A percentile compares a stretch with the other conserved stretches of the same genome.
These are phyloP conservation scores for Articulospora tetracladia DNA, from an alignment of 495 filamentous ascomycete genomes.

Conservation along the genomic window DNA sequence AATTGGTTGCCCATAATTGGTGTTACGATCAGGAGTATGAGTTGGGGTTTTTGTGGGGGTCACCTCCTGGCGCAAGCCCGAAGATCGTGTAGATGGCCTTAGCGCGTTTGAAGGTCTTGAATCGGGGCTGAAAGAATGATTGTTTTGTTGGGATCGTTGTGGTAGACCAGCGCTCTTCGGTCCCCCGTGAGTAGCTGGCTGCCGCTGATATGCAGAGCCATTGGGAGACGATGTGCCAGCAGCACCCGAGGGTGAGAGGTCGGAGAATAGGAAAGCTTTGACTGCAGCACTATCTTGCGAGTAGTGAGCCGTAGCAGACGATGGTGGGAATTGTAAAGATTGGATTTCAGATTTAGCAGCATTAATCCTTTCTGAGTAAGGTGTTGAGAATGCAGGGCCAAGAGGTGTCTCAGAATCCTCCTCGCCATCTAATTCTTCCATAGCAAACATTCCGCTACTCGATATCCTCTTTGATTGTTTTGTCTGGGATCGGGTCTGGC, in stretches of 20 bases:
- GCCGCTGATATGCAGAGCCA: background rate
- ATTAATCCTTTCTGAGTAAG: conserved; percentile 62
- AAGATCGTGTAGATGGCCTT: conserved; percentile 13
- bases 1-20: conserved; percentile 10
- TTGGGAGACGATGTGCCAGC: too few species aligned
- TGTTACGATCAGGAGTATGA: conserved; percentile 12
- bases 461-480: conserved; percentile 34
- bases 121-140: conserved; percentile 5
- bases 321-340: background rate
- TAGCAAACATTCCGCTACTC: conserved; percentile 54
- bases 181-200: background rate
- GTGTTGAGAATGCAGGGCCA: conserved; percentile 63
- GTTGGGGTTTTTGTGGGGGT: conserved; percentile 23
- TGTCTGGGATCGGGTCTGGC: conserved; percentile 26
- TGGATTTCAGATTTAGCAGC: conserved; percentile 36
- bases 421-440: conserved; percentile 58
- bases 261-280: conserved; percentile 38
- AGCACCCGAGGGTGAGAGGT: conserved; percentile 12
- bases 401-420: conserved; percentile 40
- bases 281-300: conserved; percentile 27
- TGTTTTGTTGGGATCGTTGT: conserved; percentile 3
- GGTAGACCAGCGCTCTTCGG: conserved; percentile 2
- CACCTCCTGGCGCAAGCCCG: conserved; percentile 25
- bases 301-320: conserved; percentile 1
- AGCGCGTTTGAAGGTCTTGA: background rate